Conservation (phyloP, 2,329 filamentous ascomycete species). For the Claviceps paspali region DNA sequence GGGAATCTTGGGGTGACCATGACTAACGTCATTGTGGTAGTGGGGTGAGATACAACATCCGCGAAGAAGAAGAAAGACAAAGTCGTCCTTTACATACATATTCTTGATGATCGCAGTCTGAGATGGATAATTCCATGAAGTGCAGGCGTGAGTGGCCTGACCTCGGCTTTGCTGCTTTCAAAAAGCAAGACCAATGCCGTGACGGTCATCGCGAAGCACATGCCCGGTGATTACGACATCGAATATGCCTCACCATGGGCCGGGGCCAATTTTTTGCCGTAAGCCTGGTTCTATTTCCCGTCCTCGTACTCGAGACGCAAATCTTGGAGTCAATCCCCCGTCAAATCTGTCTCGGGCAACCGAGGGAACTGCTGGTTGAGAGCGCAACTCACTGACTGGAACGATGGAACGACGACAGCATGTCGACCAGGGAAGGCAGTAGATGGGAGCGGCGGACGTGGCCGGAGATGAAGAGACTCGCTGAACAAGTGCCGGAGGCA, state of each 20-base stretch:
- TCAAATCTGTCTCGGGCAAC: no score
- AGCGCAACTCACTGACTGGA: neutral
- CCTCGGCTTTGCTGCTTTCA: slow-evolving; percentile 32
- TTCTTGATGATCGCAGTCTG: no score
- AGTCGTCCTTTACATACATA: no score
- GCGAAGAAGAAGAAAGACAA: no score
- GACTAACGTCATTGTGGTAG: slow-evolving; percentile 9
- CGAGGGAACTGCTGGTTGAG: no score
- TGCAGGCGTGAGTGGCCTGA: slow-evolving; percentile 37
- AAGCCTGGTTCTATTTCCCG: slow-evolving; percentile 15
- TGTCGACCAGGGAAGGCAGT: slow-evolving; percentile 26
- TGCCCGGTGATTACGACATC: slow-evolving; percentile 85
- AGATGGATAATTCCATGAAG: slow-evolving; percentile 12
- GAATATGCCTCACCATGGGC: slow-evolving; percentile 87
- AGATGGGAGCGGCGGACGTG: slow-evolving; percentile 50
- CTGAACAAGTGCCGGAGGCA: slow-evolving; percentile 54
- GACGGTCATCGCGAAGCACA: slow-evolving; percentile 70
- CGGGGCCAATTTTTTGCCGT: slow-evolving; percentile 68
- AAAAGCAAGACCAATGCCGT: slow-evolving; percentile 31
- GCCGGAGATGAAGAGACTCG: slow-evolving; percentile 41
- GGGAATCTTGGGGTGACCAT: no score
- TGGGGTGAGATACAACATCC: slow-evolving; percentile 16
- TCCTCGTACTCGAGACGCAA: no score
- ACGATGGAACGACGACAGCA: slow-evolving; percentile 25
- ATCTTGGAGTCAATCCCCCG: no score